phyloP scores from a whole-genome alignment of 306 rosid species.

The Cicer judaicum region DNA sequence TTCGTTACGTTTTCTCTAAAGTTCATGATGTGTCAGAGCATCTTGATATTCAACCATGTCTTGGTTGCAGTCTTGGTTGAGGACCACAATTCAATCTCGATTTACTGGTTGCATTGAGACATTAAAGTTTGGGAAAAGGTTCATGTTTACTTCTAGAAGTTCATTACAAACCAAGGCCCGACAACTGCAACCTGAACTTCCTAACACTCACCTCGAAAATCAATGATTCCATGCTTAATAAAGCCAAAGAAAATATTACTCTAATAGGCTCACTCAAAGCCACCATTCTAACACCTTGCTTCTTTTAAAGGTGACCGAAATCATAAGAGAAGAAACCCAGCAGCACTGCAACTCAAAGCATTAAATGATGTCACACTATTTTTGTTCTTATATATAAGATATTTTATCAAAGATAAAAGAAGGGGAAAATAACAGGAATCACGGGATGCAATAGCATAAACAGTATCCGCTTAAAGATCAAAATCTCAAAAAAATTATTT shows the following conservation, averaged over 20 bases:
- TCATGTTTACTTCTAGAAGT: too few relatives aligned
- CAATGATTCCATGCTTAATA: neutral
- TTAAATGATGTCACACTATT: neutral
- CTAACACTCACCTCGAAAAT: too few relatives aligned
- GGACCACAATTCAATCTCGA: too few relatives aligned
- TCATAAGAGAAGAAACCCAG: slow-evolving; percentile 14
- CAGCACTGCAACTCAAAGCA: slow-evolving; percentile 11
- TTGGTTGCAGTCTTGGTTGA: too few relatives aligned
- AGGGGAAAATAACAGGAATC: neutral
- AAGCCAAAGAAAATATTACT: slow-evolving; percentile 1
- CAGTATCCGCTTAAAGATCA: neutral
- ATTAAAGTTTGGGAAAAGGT: too few relatives aligned
- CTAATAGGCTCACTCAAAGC: slow-evolving; percentile 4
- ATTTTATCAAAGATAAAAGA: neutral
- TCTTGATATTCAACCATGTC: too few relatives aligned
- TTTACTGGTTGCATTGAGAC: too few relatives aligned
- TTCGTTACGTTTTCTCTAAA: too few relatives aligned
- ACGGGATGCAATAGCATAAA: neutral
- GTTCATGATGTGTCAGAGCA: too few relatives aligned
- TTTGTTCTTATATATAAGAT: neutral
- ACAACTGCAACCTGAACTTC: too few relatives aligned
- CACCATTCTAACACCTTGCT: slow-evolving; percentile 19
- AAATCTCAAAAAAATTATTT: neutral
- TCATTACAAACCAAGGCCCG: too few relatives aligned
- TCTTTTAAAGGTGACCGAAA: slow-evolving; percentile 11